Conservation (phyloP, 805 yeast genomes). For the Saccharomyces cerevisiae region DNA sequence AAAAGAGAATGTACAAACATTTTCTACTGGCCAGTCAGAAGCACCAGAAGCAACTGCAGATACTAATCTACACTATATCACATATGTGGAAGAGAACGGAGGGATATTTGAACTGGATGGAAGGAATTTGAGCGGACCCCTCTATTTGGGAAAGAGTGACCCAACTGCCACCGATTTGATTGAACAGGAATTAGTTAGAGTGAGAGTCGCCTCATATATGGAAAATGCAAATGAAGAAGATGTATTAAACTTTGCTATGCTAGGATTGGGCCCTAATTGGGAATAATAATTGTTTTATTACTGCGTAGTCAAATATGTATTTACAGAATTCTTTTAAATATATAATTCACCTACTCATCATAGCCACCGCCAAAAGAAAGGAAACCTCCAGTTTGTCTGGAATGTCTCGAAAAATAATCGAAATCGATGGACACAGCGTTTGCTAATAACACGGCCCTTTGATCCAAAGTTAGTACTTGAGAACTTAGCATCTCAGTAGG, state of each 20-base stretch:
- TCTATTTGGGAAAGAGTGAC: conserved; percentile 41
- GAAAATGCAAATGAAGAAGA: conserved; percentile 48
- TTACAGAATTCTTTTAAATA: background rate
- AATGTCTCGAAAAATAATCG: conserved; percentile 93
- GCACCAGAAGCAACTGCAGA: conserved; percentile 52
- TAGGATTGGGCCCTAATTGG: conserved; percentile 60
- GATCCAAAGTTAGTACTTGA: conserved; percentile 53
- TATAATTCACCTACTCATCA: conserved; percentile 9
- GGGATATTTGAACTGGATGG: conserved; percentile 84
- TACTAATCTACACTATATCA: conserved; percentile 66
- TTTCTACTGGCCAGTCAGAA: conserved; percentile 51
- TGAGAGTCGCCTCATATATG: conserved; percentile 61
- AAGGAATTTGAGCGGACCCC: conserved; percentile 61
- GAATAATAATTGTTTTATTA: conserved; percentile 18
- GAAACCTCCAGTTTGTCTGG: conserved; percentile 44
- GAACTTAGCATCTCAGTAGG: conserved; percentile 33
- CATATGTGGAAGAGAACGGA: conserved; percentile 53
- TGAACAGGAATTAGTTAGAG: conserved; percentile 41
- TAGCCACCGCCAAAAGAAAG: conserved; percentile 23
- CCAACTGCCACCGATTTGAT: conserved; percentile 37
- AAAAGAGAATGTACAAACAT: conserved; percentile 14
- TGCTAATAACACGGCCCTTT: conserved; percentile 78
- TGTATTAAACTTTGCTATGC: conserved; percentile 59
- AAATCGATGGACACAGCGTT: conserved; percentile 89
- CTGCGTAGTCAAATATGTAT: background rate